Conservation (phyloP, 2,329 filamentous ascomycete species). For the Colletotrichum zoysiae region DNA sequence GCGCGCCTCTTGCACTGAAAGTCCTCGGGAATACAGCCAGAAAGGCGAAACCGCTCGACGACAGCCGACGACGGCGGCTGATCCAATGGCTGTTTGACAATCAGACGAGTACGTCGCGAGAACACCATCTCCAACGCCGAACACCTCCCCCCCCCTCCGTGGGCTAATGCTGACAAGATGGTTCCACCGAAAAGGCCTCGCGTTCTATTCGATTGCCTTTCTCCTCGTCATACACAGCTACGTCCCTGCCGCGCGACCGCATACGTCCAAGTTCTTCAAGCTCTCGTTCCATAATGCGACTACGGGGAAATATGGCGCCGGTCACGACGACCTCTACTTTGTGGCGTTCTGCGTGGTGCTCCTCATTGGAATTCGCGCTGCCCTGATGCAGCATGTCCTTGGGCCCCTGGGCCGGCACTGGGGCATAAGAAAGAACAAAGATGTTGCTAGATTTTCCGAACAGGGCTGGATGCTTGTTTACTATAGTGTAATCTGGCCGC, state of each 20-base stretch:
- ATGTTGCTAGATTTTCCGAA: constrained; percentile 1
- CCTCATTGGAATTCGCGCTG: constrained; percentile 6
- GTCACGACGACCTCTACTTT: constrained; percentile 20
- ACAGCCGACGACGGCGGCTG: background rate
- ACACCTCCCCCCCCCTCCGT: too few species aligned
- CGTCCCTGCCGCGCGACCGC: background rate
- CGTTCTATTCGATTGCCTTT: background rate
- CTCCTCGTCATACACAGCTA: background rate
- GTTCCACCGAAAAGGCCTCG: background rate
- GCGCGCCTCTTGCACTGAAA: background rate
- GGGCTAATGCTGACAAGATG: background rate
- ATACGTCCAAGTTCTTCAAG: constrained; percentile 5
- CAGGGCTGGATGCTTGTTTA: constrained; percentile 10
- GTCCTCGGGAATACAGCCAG: background rate
- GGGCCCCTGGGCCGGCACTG: background rate
- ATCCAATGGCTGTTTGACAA: constrained; percentile 14
- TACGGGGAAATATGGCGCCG: constrained; percentile 11
- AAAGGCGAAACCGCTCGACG: background rate
- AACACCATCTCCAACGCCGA: background rate
- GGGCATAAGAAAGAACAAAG: constrained; percentile 9
- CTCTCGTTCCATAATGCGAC: constrained; percentile 9
- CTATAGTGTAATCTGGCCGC: constrained; percentile 1
- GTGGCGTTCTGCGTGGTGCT: constrained; percentile 9
- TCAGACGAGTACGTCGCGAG: constrained; percentile 9
- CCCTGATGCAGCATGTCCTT: constrained; percentile 16